These are phyloP conservation scores for Pinus albicaulis DNA, from an alignment of 75 land plant species.

Conservation along the genomic window DNA sequence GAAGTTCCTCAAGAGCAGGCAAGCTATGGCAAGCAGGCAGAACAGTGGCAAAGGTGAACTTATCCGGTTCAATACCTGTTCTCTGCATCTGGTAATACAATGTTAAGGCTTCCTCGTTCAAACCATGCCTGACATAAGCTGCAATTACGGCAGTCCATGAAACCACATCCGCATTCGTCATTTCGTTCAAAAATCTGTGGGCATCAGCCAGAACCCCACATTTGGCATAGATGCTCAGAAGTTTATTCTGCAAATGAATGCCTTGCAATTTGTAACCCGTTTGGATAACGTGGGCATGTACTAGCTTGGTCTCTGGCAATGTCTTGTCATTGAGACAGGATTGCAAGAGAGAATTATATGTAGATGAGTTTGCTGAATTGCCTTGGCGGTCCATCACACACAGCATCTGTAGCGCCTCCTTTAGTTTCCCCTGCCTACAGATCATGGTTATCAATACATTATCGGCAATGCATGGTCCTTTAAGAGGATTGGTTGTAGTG, in stretches of 20 bases:
- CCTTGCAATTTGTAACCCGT: not conserved
- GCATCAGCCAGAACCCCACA: conserved; percentile 14
- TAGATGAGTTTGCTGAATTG: not conserved
- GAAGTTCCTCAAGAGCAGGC: conserved; percentile 14
- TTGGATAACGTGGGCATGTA: conserved; percentile 7
- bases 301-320: not conserved
- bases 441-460: not conserved
- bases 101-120: conserved; percentile 27
- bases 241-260: not conserved
- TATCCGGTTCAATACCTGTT: conserved; percentile 29
- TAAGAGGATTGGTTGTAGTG: not conserved
- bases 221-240: conserved; percentile 5
- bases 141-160: conserved; percentile 23
- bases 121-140: conserved; percentile 25
- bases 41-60: conserved; percentile 38
- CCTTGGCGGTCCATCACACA: not conserved
- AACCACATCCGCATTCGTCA: conserved; percentile 5
- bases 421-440: not conserved
- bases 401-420: not conserved
- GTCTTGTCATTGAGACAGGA: not conserved
- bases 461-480: not conserved
- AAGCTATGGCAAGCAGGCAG: conserved; percentile 46
- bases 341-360: not conserved
- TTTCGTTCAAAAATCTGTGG: conserved; percentile 1
- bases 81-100: conserved; percentile 34